Evolutionary conservation across 2,329 filamentous ascomycete species (phyloP), one percentile per base, ranked within the genome.

Genomic region (Grosmannia serpens): DNA sequence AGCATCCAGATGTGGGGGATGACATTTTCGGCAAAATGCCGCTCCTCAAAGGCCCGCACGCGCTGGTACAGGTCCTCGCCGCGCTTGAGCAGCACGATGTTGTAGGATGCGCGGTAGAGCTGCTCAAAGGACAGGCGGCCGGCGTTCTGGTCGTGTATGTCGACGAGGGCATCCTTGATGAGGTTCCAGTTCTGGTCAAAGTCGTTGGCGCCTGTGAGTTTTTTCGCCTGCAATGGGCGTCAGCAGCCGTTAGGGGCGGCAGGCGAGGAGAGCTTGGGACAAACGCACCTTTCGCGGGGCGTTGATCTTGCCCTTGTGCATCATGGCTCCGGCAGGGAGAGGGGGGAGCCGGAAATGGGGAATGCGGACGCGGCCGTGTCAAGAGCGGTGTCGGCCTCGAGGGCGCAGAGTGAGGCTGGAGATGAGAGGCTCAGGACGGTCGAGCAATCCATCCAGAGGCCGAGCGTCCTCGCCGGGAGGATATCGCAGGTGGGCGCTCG

Each of bases 121-220:
- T 95, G 88, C 71, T 99, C 94, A 74, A 96, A 99, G 1, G 91
- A 96, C 2, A 99, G 82, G 20, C 81, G 80, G 11, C 91, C 95
- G 61, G 91, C 91, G 70, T 95, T 94, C 70, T 95, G 91, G 59
- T 85, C 88, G 74, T 97, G 91, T 55, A 99, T 97, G 68, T 96
- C 89, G 59, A 77, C 79, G 56, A 99, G 82, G 4, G 92, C 91
- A 53, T 84, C 80, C 52, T 85, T 79, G 9, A 99, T 82, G 51
- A 84, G 83, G 17, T 78, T 77, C 94, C 94, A 99, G 65, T 85
- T 88, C 3, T 82, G 77, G n/a, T 96, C 88, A 68, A 96, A 96
- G 64, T 95, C 89, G 65, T 87, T 79, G 11, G 80, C 77, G 63
- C 86, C 84, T 3, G 54, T 31, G 29, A 56, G 54, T 26, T 52